phyloP scores from a whole-genome alignment of 1,284 basidiomycete genomes.

The Bjerkandera adusta region DNA sequence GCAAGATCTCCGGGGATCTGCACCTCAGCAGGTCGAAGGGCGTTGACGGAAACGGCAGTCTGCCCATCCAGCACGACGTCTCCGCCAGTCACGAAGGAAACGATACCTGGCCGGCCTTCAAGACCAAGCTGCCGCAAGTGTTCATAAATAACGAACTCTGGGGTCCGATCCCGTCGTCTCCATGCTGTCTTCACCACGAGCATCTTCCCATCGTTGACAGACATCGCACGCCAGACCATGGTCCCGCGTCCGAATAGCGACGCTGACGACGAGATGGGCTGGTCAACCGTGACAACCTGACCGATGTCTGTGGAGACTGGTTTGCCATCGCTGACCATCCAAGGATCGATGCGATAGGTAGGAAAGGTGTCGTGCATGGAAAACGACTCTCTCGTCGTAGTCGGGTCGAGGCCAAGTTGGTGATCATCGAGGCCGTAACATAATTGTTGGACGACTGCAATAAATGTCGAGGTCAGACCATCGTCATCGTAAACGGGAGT shows the following conservation, averaged over 20 bases:
- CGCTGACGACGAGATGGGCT: slow-evolving; percentile 12
- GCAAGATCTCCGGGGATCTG: not conserved
- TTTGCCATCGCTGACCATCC: too few species aligned
- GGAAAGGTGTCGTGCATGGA: not conserved
- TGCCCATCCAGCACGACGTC: not conserved
- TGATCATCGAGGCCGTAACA: not conserved
- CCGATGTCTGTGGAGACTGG: not conserved
- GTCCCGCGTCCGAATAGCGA: slow-evolving; percentile 17
- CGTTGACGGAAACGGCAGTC: not conserved
- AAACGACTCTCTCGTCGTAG: not conserved
- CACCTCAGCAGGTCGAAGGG: not conserved
- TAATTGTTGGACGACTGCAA: slow-evolving; percentile 10
- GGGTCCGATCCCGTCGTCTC: slow-evolving; percentile 1
- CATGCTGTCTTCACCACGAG: slow-evolving; percentile 16
- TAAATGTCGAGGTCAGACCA: slow-evolving; percentile 5
- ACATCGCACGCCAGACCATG: slow-evolving; percentile 9
- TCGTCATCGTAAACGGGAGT: not conserved
- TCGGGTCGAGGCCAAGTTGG: not conserved
- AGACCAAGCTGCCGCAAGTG: not conserved
- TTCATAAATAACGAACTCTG: slow-evolving; percentile 11
- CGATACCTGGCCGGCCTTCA: not conserved
- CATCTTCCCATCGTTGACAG: not conserved
- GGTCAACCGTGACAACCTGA: not conserved
- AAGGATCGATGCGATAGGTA: not conserved
- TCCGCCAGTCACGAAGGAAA: not conserved